These are phyloP conservation scores for Erodium texanum DNA, from an alignment of 441 rosid species.

Conservation along the genomic window DNA sequence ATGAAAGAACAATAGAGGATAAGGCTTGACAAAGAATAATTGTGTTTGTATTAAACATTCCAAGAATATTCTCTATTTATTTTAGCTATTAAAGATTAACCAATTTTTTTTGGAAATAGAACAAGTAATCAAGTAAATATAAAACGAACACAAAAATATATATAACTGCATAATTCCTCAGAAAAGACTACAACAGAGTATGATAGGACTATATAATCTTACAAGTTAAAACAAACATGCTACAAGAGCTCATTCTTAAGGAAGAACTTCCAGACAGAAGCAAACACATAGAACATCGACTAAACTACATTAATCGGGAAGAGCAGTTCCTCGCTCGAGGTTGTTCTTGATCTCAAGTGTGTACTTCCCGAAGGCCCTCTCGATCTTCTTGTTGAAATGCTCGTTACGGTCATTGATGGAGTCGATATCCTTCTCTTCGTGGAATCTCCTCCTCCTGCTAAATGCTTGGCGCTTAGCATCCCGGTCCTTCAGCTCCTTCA, in stretches of 20 bases:
- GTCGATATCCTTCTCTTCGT: constrained; percentile 88
- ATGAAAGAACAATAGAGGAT: too few species aligned
- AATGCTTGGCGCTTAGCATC: constrained; percentile 66
- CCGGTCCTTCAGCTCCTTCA: constrained; percentile 64
- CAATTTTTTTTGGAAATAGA: too few species aligned
- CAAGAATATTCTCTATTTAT: too few species aligned
- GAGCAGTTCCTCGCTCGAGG: constrained; percentile 86
- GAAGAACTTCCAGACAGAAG: neutral
- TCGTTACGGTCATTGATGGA: constrained; percentile 94
- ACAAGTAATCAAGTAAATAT: too few species aligned
- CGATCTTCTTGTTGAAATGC: constrained; percentile 95
- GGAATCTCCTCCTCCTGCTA: constrained; percentile 77
- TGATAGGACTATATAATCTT: neutral
- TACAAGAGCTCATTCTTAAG: neutral
- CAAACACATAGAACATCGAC: neutral
- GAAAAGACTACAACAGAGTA: too few species aligned
- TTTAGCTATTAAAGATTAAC: too few species aligned
- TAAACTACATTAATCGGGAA: constrained; percentile 59
- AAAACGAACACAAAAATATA: neutral
- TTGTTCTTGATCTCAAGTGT: constrained; percentile 89
- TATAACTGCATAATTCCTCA: too few species aligned
- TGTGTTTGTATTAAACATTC: too few species aligned
- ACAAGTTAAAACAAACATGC: neutral
- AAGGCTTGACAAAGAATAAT: too few species aligned
- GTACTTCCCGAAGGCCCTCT: constrained; percentile 82